Conservation (phyloP, 1,284 basidiomycete species). For the Trichosporon asahii region DNA sequence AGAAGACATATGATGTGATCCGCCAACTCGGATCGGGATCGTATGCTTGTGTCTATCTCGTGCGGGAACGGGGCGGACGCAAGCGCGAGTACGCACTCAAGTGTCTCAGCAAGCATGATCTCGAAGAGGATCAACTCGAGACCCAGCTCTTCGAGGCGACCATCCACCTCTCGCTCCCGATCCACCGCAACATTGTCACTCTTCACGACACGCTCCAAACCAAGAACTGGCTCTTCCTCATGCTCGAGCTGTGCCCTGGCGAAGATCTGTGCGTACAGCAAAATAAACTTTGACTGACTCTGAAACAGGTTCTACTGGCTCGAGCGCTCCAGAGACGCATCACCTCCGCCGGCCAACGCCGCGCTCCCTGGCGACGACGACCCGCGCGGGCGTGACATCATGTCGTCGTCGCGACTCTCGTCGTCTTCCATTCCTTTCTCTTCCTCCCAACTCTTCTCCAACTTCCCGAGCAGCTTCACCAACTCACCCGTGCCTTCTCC, state of each 20-base stretch:
- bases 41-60: slow-evolving; percentile 90
- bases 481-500: slow-evolving; percentile 40
- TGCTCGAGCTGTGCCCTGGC: slow-evolving; percentile 90
- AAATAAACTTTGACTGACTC: slow-evolving; percentile 16
- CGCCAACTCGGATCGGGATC: slow-evolving; percentile 79
- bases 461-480: slow-evolving; percentile 36
- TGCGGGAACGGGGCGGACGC: slow-evolving; percentile 76
- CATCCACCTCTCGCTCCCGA: slow-evolving; percentile 87
- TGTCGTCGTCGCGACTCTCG: slow-evolving; percentile 50
- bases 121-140: slow-evolving; percentile 76
- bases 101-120: slow-evolving; percentile 88
- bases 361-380: slow-evolving; percentile 48
- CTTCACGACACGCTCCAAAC: slow-evolving; percentile 86
- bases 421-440: slow-evolving; percentile 52
- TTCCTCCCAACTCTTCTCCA: slow-evolving; percentile 44
- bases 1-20: slow-evolving; percentile 68
- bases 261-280: slow-evolving; percentile 61
- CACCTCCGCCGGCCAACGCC: slow-evolving; percentile 58
- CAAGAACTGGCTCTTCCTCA: slow-evolving; percentile 69
- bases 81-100: slow-evolving; percentile 89
- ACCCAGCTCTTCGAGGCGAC: slow-evolving; percentile 90
- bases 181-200: slow-evolving; percentile 92
- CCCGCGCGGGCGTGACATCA: slow-evolving; percentile 28
- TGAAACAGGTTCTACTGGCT: slow-evolving; percentile 77
- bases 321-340: slow-evolving; percentile 84